Conservation (phyloP, 2,329 filamentous ascomycete genomes). For the Gremmenia infestans region DNA sequence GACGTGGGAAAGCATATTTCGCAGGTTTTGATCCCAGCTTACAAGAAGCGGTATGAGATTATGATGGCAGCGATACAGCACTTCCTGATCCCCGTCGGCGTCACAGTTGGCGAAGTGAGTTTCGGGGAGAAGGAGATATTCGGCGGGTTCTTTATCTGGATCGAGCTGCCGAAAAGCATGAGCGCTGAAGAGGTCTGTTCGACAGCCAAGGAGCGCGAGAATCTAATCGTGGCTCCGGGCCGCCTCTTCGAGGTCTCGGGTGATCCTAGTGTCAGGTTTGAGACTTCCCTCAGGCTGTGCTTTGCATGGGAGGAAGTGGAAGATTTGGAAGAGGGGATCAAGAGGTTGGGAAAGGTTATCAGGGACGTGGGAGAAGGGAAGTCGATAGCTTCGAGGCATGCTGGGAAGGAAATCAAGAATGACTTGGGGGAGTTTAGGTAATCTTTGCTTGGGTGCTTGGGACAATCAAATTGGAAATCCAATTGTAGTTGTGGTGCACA, state of each 20-base stretch:
- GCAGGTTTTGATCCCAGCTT: conserved; percentile 38
- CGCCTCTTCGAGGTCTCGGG: conserved; percentile 63
- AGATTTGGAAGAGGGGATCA: conserved; percentile 61
- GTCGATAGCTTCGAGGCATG: not conserved
- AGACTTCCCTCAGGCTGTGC: conserved; percentile 57
- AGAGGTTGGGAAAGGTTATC: conserved; percentile 50
- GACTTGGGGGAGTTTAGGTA: not conserved
- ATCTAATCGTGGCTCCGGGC: conserved; percentile 64
- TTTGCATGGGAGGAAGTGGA: conserved; percentile 69
- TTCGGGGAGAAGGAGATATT: conserved; percentile 46
- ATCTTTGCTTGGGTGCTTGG: not conserved
- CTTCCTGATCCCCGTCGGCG: conserved; percentile 58
- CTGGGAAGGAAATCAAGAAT: not conserved
- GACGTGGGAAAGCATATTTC: conserved; percentile 42
- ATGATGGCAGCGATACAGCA: conserved; percentile 55
- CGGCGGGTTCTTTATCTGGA: conserved; percentile 85
- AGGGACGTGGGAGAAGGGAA: conserved; percentile 25
- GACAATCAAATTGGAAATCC: no score
- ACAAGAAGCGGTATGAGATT: conserved; percentile 42
- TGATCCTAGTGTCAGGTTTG: conserved; percentile 53
- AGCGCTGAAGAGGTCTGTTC: conserved; percentile 53
- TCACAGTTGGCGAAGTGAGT: conserved; percentile 39
- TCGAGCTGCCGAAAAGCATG: conserved; percentile 51
- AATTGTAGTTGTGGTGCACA: no score
- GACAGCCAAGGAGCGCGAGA: conserved; percentile 55